These are phyloP conservation scores for Leccinum longicurvipes DNA, from an alignment of 768 basidiomycete genomes.

Conservation along the genomic window DNA sequence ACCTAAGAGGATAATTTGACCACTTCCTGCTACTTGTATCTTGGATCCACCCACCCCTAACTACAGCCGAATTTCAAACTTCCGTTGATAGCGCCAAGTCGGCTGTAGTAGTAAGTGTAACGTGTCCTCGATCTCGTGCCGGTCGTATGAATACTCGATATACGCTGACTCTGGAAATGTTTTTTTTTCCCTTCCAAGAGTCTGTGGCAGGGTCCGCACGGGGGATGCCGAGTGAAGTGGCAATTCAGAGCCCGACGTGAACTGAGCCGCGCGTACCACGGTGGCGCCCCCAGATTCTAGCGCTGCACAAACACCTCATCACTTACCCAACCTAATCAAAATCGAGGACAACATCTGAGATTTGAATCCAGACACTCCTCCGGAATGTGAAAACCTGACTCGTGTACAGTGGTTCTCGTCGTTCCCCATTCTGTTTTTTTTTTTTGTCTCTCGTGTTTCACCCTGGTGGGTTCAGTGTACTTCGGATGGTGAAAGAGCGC, in stretches of 20 bases:
- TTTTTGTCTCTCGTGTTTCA: too few relatives aligned
- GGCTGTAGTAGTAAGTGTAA: neutral
- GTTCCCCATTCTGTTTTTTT: too few relatives aligned
- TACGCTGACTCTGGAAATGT: neutral
- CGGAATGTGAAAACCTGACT: constrained; percentile 13
- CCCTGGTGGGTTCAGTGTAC: neutral
- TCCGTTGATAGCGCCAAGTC: neutral
- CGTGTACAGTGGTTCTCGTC: neutral
- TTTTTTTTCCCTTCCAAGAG: neutral
- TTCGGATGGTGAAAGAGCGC: too few relatives aligned
- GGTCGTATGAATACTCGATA: neutral
- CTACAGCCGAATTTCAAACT: neutral
- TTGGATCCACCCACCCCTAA: neutral
- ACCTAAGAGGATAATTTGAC: neutral
- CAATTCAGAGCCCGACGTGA: neutral
- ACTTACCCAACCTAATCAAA: constrained; percentile 36
- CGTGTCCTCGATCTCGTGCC: neutral
- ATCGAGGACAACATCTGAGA: constrained; percentile 16
- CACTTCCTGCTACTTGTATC: neutral
- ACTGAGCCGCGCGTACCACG: neutral
- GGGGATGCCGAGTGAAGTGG: neutral
- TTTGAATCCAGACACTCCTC: constrained; percentile 6
- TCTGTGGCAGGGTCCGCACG: neutral
- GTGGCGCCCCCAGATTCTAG: neutral
- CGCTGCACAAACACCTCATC: neutral